Percentiles rank a stretch among this genome's conserved stretches.
Evolutionary conservation across 805 yeast species (phyloP).

Genomic region (Cyberlindnera subsufficiens): DNA sequence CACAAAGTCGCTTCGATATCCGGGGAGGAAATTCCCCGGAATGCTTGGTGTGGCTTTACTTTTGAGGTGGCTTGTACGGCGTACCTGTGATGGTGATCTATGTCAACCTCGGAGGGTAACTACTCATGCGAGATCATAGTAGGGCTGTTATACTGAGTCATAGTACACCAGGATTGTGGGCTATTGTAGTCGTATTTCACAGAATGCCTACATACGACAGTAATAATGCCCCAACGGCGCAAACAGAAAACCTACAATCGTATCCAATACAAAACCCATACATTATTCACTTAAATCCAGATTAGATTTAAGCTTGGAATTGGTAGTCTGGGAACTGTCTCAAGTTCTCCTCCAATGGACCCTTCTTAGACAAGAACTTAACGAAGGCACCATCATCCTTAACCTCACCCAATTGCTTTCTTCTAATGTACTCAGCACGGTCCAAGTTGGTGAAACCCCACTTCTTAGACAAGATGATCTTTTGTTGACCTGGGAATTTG

Average conservation of each 20-base stretch:
- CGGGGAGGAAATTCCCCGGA: too few species aligned
- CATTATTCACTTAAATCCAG: constrained; percentile 7
- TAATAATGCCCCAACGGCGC: neutral
- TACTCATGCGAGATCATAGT: too few species aligned
- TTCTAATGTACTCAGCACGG: constrained; percentile 95
- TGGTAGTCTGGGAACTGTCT: constrained; percentile 84
- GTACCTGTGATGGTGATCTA: too few species aligned
- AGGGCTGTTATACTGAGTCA: too few species aligned
- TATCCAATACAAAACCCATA: constrained; percentile 1
- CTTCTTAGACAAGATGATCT: constrained; percentile 97
- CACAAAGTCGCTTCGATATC: too few species aligned
- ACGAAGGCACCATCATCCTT: constrained; percentile 99
- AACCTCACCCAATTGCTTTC: constrained; percentile 91
- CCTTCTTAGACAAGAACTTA: constrained; percentile 96
- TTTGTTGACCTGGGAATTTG: constrained; percentile 99
- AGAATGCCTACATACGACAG: too few species aligned
- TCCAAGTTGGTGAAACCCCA: constrained; percentile 99
- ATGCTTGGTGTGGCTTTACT: too few species aligned
- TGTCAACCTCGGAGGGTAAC: too few species aligned
- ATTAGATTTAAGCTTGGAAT: constrained; percentile 32
- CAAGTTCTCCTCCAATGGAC: constrained; percentile 89
- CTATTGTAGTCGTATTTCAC: too few species aligned
- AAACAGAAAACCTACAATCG: neutral
- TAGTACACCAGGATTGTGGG: too few species aligned
- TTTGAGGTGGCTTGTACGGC: too few species aligned